A percentile compares a stretch with the other conserved stretches of the same genome.
phyloP scores from a whole-genome alignment of 164 flowering plant genomes.

The Vitis vinifera region DNA sequence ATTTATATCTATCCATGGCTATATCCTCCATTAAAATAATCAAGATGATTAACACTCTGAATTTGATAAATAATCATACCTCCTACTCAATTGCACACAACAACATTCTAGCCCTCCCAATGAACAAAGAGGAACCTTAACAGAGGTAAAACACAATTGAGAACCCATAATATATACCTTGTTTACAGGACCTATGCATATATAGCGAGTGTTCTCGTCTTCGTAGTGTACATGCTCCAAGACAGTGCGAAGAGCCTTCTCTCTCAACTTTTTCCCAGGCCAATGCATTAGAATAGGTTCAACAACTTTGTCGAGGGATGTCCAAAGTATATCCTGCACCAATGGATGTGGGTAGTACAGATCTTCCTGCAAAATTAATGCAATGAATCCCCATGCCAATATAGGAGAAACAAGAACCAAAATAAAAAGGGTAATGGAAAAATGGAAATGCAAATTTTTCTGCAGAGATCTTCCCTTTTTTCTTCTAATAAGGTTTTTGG shows the following conservation, averaged over 20 bases:
- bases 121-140: neutral
- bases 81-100: too few relatives aligned
- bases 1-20: too few relatives aligned
- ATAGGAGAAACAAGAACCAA: neutral
- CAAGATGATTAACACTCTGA: too few relatives aligned
- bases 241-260: slow-evolving; percentile 36
- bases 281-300: slow-evolving; percentile 56
- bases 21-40: too few relatives aligned
- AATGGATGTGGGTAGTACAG: slow-evolving; percentile 57
- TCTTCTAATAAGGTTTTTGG: too few relatives aligned
- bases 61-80: too few relatives aligned
- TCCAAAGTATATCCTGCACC: slow-evolving; percentile 58
- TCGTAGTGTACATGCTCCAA: slow-evolving; percentile 55
- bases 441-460: too few relatives aligned
- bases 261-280: slow-evolving; percentile 55
- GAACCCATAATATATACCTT: slow-evolving; percentile 31
- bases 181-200: slow-evolving; percentile 54
- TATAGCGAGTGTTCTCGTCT: slow-evolving; percentile 54
- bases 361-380: slow-evolving; percentile 41
- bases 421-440: neutral
- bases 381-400: neutral
- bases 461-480: too few relatives aligned
- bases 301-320: slow-evolving; percentile 35
- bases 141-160: neutral
- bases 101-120: neutral